Evolutionary conservation across 305 asterid species (phyloP), one percentile per base, ranked within the genome.

Genomic region (Solanum aculeatissimum): DNA sequence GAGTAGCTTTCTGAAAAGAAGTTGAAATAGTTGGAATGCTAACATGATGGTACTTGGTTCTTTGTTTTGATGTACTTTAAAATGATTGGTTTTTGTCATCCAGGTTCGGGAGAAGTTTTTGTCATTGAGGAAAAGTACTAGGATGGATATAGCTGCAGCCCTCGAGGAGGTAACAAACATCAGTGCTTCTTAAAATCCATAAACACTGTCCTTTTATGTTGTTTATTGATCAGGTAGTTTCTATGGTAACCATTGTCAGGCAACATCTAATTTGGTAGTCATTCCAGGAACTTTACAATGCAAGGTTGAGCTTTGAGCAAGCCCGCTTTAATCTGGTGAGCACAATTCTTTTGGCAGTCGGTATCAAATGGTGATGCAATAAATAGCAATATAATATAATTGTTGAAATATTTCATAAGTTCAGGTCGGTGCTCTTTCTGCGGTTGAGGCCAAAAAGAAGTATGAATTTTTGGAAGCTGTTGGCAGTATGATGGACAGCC

Each of bases 261-360:
- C 88, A 89, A 93, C 91, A 85, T 91, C 98, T 95, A 95, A 94
- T 94, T 92, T 94, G 94, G 90, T 94, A 92, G 96, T 92, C 92
- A 89, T 96, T 94, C 97, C 98, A 95, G 99, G 99, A 96, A 95
- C 97, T 95, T 90, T 91, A 95, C 91, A 92, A 89, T 90, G 93
- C 98, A 81, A 93, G 99, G 90, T 92, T 91, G 82, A 85, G 90
- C 80, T 96, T 96, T 87, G 99, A 96, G 92, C 92, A 94, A 87
- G 89, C 98, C 38, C 99, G 99, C 85, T 95, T 96, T 87, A 92
- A 91, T 91, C 94, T 96, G 99, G 99, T 95, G 83, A 84, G 55
- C 65, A 29, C 65, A 80, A 54, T 51, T 86, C 84, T 85, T 85
- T 87, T 85, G 89, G 84, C 80, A 25, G 65, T 69, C 11, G 14